Percentiles rank a stretch among this genome's conserved stretches.
Evolutionary conservation across 2,329 filamentous ascomycete species (phyloP).

Genomic region (Apiospora malaysiana): DNA sequence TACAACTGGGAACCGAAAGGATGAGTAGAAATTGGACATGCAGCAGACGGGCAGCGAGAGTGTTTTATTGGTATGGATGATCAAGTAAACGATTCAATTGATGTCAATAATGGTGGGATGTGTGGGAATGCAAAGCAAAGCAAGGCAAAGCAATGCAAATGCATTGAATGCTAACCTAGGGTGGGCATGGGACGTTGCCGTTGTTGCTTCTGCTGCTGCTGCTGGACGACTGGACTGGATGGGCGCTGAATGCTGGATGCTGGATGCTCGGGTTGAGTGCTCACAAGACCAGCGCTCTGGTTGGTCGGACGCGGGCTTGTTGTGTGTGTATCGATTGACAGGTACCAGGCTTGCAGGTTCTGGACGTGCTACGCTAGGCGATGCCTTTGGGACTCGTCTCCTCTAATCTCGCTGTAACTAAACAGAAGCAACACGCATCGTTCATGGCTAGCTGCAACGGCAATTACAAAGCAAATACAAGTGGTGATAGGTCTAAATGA

Average conservation of each 20-base stretch:
- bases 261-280: too few species aligned
- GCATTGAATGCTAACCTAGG: neutral
- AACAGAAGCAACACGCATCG: neutral
- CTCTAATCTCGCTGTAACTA: neutral
- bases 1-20: neutral
- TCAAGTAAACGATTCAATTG: neutral
- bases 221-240: neutral
- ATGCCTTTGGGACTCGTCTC: neutral
- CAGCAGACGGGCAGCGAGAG: neutral
- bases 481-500: neutral
- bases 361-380: conserved; percentile 7
- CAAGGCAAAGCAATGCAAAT: neutral
- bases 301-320: neutral
- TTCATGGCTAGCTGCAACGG: neutral
- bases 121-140: neutral
- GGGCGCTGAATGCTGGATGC: neutral
- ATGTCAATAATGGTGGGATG: conserved; percentile 1
- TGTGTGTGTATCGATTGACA: conserved; percentile 14
- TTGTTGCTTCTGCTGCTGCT: neutral
- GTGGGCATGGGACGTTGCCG: neutral
- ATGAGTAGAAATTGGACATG: neutral
- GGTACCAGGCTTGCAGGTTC: neutral
- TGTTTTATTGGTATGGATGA: neutral
- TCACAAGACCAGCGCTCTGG: neutral
- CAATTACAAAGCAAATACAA: neutral